Percentiles rank a stretch among this genome's conserved stretches.
Conservation (phyloP, 73 alveolate species). For the Urostyla sp. region DNA sequence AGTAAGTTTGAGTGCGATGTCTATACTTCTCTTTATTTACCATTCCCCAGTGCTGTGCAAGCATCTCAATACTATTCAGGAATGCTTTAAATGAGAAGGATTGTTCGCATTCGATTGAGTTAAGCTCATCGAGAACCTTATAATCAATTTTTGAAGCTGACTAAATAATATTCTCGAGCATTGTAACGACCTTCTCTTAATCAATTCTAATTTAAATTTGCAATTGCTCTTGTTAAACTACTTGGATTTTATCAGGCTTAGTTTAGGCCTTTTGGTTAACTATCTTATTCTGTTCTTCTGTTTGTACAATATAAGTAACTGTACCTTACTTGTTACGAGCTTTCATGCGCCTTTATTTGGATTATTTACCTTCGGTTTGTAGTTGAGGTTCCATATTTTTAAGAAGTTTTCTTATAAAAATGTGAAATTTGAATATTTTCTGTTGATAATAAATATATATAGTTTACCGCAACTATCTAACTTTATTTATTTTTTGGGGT, state of each 20-base stretch:
- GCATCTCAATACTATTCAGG: slow-evolving; percentile 47
- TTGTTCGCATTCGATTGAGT: slow-evolving; percentile 13
- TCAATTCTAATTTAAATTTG: slow-evolving; percentile 29
- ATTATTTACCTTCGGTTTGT: neutral
- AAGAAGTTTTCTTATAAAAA: slow-evolving; percentile 43
- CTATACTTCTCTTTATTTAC: slow-evolving; percentile 32
- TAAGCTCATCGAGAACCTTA: slow-evolving; percentile 39
- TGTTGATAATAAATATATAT: too few relatives aligned
- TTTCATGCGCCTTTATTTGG: neutral
- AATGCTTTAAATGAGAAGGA: slow-evolving; percentile 32
- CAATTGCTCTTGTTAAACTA: slow-evolving; percentile 10
- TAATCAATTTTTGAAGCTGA: slow-evolving; percentile 44
- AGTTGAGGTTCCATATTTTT: neutral
- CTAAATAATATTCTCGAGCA: slow-evolving; percentile 24
- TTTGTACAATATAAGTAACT: slow-evolving; percentile 33
- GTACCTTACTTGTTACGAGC: slow-evolving; percentile 44
- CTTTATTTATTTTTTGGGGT: too few relatives aligned
- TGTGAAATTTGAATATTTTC: slow-evolving; percentile 38
- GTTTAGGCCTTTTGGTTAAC: neutral
- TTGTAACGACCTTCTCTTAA: slow-evolving; percentile 48
- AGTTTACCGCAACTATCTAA: too few relatives aligned
- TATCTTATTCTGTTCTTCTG: too few relatives aligned
- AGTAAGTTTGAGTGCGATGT: slow-evolving; percentile 29
- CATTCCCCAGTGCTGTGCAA: slow-evolving; percentile 59
- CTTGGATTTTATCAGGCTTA: neutral